phyloP scores from a whole-genome alignment of 345 rosid genomes.

The Cardiospermum halicacabum region DNA sequence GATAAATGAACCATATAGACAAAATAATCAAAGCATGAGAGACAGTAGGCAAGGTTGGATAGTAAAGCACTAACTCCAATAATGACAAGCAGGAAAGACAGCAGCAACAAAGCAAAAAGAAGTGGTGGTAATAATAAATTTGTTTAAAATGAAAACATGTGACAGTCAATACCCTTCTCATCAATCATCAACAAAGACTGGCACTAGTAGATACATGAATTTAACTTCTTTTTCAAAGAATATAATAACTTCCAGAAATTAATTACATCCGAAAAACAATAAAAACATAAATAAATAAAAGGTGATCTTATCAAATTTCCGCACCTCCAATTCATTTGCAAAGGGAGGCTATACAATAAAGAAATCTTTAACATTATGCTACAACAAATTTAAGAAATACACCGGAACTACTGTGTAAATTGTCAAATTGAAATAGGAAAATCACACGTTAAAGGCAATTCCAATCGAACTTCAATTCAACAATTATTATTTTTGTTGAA shows the following conservation, averaged over 20 bases:
- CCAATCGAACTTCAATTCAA: background rate
- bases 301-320: background rate
- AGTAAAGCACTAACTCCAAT: background rate
- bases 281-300: no score
- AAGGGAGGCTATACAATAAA: background rate
- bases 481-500: background rate
- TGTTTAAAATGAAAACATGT: background rate
- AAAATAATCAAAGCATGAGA: background rate
- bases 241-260: background rate
- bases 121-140: background rate
- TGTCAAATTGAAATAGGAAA: background rate
- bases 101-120: background rate
- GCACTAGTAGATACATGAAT: background rate
- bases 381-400: background rate
- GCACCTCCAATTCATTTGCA: background rate
- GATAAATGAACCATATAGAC: background rate
- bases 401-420: background rate
- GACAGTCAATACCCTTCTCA: background rate
- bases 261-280: background rate
- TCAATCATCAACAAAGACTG: background rate
- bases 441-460: background rate
- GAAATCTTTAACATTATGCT: background rate
- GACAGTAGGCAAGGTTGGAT: background rate
- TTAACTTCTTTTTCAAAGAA: background rate
- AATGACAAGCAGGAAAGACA: background rate